Evolutionary conservation across 768 basidiomycete species (phyloP).

Genomic region (Phaffia australis): DNA sequence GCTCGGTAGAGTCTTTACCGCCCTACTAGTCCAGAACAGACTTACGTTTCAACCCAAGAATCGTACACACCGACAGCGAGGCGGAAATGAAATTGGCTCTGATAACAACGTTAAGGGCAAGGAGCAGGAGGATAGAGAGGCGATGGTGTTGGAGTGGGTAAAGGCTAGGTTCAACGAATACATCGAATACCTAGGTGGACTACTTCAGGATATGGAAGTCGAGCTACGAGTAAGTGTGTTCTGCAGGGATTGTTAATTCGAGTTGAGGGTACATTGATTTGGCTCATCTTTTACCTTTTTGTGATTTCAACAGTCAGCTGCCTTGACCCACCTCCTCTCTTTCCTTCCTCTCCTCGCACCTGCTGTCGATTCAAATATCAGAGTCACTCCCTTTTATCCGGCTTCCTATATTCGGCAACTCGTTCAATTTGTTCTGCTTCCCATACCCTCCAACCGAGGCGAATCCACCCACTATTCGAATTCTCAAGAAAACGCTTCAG

Average conservation of each 20-base stretch:
- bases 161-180: conserved; percentile 63
- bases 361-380: background rate
- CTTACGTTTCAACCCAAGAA: conserved; percentile 34
- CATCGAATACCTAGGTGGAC: conserved; percentile 54
- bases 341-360: conserved; percentile 20
- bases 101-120: conserved; percentile 28
- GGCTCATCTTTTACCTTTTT: background rate
- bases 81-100: conserved; percentile 37
- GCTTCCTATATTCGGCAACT: conserved; percentile 18
- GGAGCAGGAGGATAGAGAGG: conserved; percentile 44
- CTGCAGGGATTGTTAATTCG: background rate
- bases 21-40: conserved; percentile 51
- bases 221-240: conserved; percentile 52
- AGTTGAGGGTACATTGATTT: background rate
- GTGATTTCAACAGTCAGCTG: conserved; percentile 8
- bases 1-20: conserved; percentile 63
- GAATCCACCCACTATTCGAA: conserved; percentile 15
- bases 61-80: conserved; percentile 27
- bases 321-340: conserved; percentile 10
- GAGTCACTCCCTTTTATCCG: conserved; percentile 10
- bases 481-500: background rate
- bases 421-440: conserved; percentile 19
- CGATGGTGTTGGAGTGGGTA: conserved; percentile 56
- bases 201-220: conserved; percentile 68
- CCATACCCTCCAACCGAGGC: conserved; percentile 17